Percentiles rank a stretch among this genome's conserved stretches.
These are phyloP conservation scores for Tetrastigma voinierianum DNA, from an alignment of 164 flowering plant species.

Conservation along the genomic window DNA sequence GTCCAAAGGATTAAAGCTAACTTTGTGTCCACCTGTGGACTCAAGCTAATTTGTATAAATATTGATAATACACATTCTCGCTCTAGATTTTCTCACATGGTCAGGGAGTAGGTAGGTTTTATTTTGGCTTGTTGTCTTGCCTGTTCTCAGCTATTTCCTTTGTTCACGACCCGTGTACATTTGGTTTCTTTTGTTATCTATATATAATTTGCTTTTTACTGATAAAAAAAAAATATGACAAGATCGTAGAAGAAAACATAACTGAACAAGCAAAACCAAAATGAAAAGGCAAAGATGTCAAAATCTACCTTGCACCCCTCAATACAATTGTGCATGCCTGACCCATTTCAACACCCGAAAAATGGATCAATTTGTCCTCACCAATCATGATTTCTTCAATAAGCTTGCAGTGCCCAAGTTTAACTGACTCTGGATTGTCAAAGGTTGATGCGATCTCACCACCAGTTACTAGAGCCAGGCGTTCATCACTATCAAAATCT, in stretches of 20 bases:
- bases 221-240: too few species aligned
- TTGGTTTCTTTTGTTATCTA: too few species aligned
- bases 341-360: conserved; percentile 97
- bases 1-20: too few species aligned
- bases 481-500: conserved; percentile 98
- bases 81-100: too few species aligned
- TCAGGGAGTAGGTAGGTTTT: too few species aligned
- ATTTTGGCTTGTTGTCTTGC: too few species aligned
- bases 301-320: conserved; percentile 90
- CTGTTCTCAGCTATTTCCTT: too few species aligned
- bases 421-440: conserved; percentile 98
- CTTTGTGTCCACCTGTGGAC: too few species aligned
- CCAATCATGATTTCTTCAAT: conserved; percentile 99
- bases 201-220: too few species aligned
- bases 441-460: conserved; percentile 99
- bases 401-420: conserved; percentile 95
- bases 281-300: background rate
- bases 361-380: conserved; percentile 92
- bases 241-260: background rate
- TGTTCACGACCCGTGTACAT: too few species aligned
- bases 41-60: too few species aligned
- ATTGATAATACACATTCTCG: too few species aligned
- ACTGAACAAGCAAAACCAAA: background rate
- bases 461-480: conserved; percentile 92
- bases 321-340: conserved; percentile 98